Percentiles rank a stretch among this genome's conserved stretches.
Conservation (phyloP, 1,284 basidiomycete genomes). For the Ustilago loliicola region DNA sequence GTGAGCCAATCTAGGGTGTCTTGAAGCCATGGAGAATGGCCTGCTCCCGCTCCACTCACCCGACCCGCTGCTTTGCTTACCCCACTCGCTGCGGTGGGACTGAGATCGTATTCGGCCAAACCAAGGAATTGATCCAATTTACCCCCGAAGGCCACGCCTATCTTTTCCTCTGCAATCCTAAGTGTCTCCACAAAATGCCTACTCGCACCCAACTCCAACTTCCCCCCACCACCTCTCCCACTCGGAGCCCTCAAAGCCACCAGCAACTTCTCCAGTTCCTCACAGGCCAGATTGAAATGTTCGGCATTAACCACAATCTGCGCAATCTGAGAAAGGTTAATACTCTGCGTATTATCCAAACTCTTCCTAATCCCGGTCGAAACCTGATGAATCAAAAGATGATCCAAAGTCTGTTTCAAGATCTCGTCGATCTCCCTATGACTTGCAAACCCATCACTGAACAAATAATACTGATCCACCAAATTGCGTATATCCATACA, state of each 20-base stretch:
- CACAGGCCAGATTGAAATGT: conserved; percentile 88
- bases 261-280: conserved; percentile 87
- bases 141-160: conserved; percentile 84
- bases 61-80: too few species aligned
- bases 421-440: conserved; percentile 93
- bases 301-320: conserved; percentile 95
- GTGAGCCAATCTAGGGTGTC: conserved; percentile 96
- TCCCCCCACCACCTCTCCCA: conserved; percentile 76
- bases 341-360: conserved; percentile 75
- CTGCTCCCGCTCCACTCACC: background rate
- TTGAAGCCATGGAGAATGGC: conserved; percentile 89
- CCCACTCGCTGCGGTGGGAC: too few species aligned
- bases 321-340: conserved; percentile 89
- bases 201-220: conserved; percentile 79
- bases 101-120: conserved; percentile 94
- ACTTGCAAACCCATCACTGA: conserved; percentile 92
- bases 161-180: conserved; percentile 80
- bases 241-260: conserved; percentile 80
- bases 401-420: conserved; percentile 90
- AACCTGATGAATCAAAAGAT: conserved; percentile 84
- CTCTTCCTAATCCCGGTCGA: conserved; percentile 81
- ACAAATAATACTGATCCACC: conserved; percentile 96
- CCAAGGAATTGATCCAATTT: conserved; percentile 98
- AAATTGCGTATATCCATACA: conserved; percentile 96
- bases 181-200: conserved; percentile 80